Percentiles rank a stretch among this genome's conserved stretches.
phyloP scores from a whole-genome alignment of 2,329 filamentous ascomycete genomes.

The Scedosporium dehoogii region DNA sequence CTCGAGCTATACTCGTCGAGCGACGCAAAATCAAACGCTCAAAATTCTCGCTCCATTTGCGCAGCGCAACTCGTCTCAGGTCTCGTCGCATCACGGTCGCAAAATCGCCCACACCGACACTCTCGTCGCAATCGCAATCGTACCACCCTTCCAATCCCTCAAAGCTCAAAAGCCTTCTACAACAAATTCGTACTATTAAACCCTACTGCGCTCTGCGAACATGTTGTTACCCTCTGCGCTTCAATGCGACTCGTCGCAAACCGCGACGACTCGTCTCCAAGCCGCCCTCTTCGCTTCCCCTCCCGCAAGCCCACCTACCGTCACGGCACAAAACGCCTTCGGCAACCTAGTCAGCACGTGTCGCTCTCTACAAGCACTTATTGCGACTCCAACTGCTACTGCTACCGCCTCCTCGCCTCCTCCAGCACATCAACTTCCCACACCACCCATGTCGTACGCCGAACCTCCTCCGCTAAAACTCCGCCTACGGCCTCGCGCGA shows the following conservation, averaged over 20 bases:
- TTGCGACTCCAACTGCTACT: constrained; percentile 24
- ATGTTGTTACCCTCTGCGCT: constrained; percentile 53
- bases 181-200: background rate
- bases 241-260: constrained; percentile 44
- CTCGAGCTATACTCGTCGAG: too few species aligned
- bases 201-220: constrained; percentile 10
- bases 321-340: constrained; percentile 17
- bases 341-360: constrained; percentile 47
- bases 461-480: constrained; percentile 38
- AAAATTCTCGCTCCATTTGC: background rate
- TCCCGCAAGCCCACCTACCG: constrained; percentile 43
- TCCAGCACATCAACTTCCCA: constrained; percentile 8
- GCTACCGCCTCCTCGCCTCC: constrained; percentile 13
- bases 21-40: too few species aligned
- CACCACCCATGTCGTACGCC: constrained; percentile 7
- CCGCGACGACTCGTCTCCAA: constrained; percentile 27
- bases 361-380: constrained; percentile 50
- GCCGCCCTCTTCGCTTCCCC: constrained; percentile 41
- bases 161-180: too few species aligned
- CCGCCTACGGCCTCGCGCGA: constrained; percentile 19
- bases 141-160: background rate
- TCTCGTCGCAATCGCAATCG: background rate
- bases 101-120: background rate
- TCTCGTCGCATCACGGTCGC: constrained; percentile 1
- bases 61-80: background rate